Conservation (phyloP, 768 basidiomycete genomes). For the Cystofilobasidium bisporidii region DNA sequence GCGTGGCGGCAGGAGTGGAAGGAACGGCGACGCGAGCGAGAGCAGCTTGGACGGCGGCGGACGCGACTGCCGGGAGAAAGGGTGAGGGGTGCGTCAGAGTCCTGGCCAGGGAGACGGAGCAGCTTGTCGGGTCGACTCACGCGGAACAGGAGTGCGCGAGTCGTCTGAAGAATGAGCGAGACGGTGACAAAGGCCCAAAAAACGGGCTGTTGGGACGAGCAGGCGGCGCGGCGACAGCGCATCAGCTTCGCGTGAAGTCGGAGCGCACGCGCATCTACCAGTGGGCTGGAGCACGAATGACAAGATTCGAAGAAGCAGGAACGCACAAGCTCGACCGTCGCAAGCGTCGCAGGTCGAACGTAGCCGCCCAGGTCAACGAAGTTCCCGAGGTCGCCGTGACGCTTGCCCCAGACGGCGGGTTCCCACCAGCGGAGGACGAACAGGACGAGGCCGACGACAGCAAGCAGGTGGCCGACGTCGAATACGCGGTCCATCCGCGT, state of each 20-base stretch:
- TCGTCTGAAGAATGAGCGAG: constrained; percentile 39
- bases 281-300: background rate
- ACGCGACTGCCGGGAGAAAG: constrained; percentile 32
- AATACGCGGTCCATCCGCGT: constrained; percentile 32
- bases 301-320: background rate
- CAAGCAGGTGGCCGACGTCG: constrained; percentile 36
- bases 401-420: constrained; percentile 30
- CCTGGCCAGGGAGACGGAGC: background rate
- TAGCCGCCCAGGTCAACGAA: constrained; percentile 11
- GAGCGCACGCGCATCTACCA: no score
- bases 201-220: constrained; percentile 35
- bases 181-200: constrained; percentile 41
- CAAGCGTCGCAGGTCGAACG: constrained; percentile 19
- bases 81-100: background rate
- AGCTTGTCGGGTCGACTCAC: no score
- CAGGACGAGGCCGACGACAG: constrained; percentile 32
- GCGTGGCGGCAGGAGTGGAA: constrained; percentile 39
- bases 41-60: constrained; percentile 35
- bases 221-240: background rate
- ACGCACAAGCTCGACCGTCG: constrained; percentile 20
- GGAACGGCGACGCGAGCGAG: constrained; percentile 36
- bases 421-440: constrained; percentile 39
- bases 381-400: background rate
- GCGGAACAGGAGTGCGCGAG: constrained; percentile 38
- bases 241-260: no score